A percentile compares a stretch with the other conserved stretches of the same genome.
Conservation (phyloP, 768 basidiomycete species). For the Tremella yokohamensis region DNA sequence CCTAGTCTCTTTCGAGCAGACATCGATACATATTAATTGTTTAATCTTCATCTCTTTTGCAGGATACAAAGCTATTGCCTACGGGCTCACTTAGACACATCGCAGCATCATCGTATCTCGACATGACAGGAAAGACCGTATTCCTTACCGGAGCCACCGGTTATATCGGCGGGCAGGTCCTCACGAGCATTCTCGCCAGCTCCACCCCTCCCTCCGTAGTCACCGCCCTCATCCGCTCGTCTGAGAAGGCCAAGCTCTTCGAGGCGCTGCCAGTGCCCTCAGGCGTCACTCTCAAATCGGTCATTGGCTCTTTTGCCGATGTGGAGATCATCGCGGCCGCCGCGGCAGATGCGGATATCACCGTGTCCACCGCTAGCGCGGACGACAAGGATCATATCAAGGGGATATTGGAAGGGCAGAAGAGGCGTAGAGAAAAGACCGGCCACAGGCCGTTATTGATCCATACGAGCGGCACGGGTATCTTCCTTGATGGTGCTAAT, state of each 20-base stretch:
- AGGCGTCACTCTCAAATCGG: conserved; percentile 24
- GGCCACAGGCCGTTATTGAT: conserved; percentile 46
- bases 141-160: conserved; percentile 41
- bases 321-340: conserved; percentile 35
- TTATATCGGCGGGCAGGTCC: conserved; percentile 40
- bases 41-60: no score
- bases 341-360: conserved; percentile 38
- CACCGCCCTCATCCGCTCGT: conserved; percentile 37
- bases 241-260: conserved; percentile 34
- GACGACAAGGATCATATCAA: conserved; percentile 39
- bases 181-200: conserved; percentile 20
- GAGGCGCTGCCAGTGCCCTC: conserved; percentile 22
- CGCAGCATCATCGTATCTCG: no score
- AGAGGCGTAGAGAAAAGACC: conserved; percentile 42
- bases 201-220: conserved; percentile 29
- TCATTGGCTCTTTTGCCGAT: conserved; percentile 39
- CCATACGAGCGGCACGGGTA: conserved; percentile 47
- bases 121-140: conserved; percentile 25
- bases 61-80: no score
- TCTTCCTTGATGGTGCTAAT: conserved; percentile 39
- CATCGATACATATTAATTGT: no score
- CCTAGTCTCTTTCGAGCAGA: no score
- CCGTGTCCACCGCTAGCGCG: conserved; percentile 42
- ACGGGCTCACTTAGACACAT: no score
- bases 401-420: conserved; percentile 43